Conservation (phyloP, 768 basidiomycete species). For the Ramaria sp. region DNA sequence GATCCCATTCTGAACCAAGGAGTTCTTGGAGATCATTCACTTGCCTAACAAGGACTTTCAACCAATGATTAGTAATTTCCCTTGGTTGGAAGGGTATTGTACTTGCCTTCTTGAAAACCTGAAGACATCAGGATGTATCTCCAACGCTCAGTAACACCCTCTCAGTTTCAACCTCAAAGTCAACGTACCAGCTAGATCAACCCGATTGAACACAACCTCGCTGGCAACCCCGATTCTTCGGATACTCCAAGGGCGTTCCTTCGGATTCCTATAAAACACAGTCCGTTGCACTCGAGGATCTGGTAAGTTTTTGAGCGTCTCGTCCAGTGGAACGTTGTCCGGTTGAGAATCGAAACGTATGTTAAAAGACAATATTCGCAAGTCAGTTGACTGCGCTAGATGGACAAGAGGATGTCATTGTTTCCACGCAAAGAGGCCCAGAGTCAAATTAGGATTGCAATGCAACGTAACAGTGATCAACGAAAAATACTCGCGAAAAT, state of each 20-base stretch:
- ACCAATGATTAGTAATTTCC: background rate
- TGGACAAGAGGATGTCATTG: background rate
- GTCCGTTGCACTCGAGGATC: slow-evolving; percentile 27
- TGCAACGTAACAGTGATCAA: background rate
- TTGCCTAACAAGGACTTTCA: slow-evolving; percentile 37
- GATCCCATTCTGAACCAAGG: slow-evolving; percentile 43
- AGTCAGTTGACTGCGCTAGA: background rate
- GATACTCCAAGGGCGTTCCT: slow-evolving; percentile 45
- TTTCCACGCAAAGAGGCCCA: background rate
- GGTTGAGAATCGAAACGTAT: slow-evolving; percentile 43
- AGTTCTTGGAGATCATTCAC: slow-evolving; percentile 44
- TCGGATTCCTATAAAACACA: slow-evolving; percentile 22
- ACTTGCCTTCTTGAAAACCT: slow-evolving; percentile 36
- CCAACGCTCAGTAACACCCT: background rate
- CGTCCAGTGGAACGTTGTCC: slow-evolving; percentile 37
- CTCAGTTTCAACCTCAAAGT: background rate
- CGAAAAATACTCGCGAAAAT: background rate
- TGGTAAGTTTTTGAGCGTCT: slow-evolving; percentile 31
- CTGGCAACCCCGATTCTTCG: slow-evolving; percentile 38
- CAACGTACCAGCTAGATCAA: slow-evolving; percentile 30
- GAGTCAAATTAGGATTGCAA: background rate
- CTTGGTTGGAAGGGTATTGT: background rate
- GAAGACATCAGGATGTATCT: background rate
- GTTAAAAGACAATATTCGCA: slow-evolving; percentile 39
- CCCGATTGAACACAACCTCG: slow-evolving; percentile 29